These are phyloP conservation scores for Pseudomassariella vexata DNA, from an alignment of 2,329 filamentous ascomycete species.

Conservation along the genomic window DNA sequence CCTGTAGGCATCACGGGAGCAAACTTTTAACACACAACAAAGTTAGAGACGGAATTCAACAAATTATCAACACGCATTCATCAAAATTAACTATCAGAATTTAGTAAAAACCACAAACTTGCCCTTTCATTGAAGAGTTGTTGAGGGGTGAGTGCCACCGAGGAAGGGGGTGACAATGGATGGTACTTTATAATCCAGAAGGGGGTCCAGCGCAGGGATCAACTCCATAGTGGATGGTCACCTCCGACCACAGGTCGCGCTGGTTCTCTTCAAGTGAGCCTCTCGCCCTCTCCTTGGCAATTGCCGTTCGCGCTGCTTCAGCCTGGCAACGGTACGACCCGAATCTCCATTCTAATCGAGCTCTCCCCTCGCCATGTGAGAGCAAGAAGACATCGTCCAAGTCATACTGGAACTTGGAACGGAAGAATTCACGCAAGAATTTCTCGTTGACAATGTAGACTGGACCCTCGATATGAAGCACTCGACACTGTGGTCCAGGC, in stretches of 20 bases:
- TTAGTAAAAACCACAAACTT: too few species aligned
- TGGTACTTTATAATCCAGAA: too few species aligned
- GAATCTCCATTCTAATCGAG: constrained; percentile 45
- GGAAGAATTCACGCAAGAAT: constrained; percentile 35
- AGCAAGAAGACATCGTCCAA: constrained; percentile 35
- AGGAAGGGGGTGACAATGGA: too few species aligned
- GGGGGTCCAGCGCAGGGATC: too few species aligned
- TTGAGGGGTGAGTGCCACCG: too few species aligned
- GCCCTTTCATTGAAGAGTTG: too few species aligned
- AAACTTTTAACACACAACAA: too few species aligned
- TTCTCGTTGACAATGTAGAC: constrained; percentile 35
- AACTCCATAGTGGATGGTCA: neutral
- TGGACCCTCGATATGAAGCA: constrained; percentile 44
- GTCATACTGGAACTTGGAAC: constrained; percentile 37
- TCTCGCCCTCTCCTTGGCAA: neutral
- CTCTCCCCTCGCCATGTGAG: constrained; percentile 11
- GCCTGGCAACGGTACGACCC: constrained; percentile 51
- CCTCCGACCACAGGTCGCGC: neutral
- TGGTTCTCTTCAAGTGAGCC: too few species aligned
- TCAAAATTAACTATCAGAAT: too few species aligned
- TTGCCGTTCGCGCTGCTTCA: constrained; percentile 17
- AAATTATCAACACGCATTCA: too few species aligned
- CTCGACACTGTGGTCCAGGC: constrained; percentile 31
- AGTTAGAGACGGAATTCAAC: too few species aligned
- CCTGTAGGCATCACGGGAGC: too few species aligned